A percentile compares a stretch with the other conserved stretches of the same genome.
These are phyloP conservation scores for Setaria viridis DNA, from an alignment of 202 grass and related monocot genomes.

Conservation along the genomic window DNA sequence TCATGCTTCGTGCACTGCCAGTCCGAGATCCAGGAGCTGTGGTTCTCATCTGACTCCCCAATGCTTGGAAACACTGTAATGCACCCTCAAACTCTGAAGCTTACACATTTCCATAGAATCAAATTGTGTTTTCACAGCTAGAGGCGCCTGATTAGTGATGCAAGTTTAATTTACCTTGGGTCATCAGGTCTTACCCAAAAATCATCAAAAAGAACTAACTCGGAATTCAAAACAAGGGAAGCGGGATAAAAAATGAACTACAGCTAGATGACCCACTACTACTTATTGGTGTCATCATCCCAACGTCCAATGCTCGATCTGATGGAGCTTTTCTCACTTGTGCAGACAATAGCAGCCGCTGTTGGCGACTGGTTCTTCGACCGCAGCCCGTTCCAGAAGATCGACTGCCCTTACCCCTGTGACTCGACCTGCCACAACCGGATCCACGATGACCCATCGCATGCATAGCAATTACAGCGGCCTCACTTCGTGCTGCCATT, in stretches of 20 bases:
- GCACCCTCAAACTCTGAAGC: neutral
- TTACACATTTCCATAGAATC: neutral
- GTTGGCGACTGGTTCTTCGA: conserved; percentile 79
- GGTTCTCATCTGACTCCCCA: conserved; percentile 59
- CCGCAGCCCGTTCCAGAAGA: conserved; percentile 51
- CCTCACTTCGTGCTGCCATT: conserved; percentile 43
- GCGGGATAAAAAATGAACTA: too few relatives aligned
- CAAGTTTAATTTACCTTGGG: too few relatives aligned
- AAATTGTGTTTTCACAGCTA: neutral
- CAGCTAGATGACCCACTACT: too few relatives aligned
- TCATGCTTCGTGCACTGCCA: conserved; percentile 79
- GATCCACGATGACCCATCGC: conserved; percentile 43
- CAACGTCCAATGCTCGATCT: neutral
- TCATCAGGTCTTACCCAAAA: too few relatives aligned
- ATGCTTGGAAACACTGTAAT: conserved; percentile 62
- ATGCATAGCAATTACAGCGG: conserved; percentile 62
- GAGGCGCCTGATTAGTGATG: neutral
- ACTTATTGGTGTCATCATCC: too few relatives aligned
- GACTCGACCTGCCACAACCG: conserved; percentile 64
- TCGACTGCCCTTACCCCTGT: conserved; percentile 79
- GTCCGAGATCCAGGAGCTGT: conserved; percentile 63
- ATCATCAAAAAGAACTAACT: too few relatives aligned
- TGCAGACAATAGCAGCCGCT: conserved; percentile 62
- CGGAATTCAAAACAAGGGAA: too few relatives aligned
- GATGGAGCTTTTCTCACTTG: neutral